Percentiles rank a stretch among this genome's conserved stretches.
Evolutionary conservation across 2,329 filamentous ascomycete species (phyloP).

Genomic region (Aspergillus tamarii): DNA sequence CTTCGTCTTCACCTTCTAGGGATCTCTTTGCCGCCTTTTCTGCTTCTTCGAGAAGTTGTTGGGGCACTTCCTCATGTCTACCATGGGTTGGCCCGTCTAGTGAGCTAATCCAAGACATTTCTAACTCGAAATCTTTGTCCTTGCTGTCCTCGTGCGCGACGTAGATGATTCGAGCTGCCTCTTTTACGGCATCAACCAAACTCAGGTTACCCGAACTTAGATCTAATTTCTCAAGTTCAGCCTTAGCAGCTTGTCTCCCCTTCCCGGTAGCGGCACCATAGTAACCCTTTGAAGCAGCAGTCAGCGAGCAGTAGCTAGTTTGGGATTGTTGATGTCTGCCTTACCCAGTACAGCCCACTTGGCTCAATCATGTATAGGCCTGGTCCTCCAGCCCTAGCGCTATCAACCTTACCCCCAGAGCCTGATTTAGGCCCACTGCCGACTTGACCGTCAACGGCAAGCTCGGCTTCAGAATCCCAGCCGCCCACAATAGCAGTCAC

Average conservation of each 20-base stretch:
- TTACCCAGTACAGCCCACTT: slow-evolving; percentile 89
- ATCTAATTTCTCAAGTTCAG: slow-evolving; percentile 97
- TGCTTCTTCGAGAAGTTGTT: slow-evolving; percentile 86
- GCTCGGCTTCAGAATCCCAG: slow-evolving; percentile 86
- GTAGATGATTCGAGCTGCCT: slow-evolving; percentile 96
- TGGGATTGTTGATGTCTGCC: background rate
- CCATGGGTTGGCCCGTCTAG: slow-evolving; percentile 87
- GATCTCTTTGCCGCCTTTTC: slow-evolving; percentile 90
- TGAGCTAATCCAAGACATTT: slow-evolving; percentile 97
- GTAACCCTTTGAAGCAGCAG: slow-evolving; percentile 66
- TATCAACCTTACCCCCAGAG: slow-evolving; percentile 78
- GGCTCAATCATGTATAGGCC: slow-evolving; percentile 99
- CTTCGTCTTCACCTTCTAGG: slow-evolving; percentile 81
- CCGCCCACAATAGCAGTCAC: slow-evolving; percentile 93
- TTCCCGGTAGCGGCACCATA: slow-evolving; percentile 97
- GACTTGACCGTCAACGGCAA: slow-evolving; percentile 87
- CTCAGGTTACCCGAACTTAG: slow-evolving; percentile 75
- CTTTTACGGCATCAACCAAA: slow-evolving; percentile 86
- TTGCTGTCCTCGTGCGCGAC: slow-evolving; percentile 98
- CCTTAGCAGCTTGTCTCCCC: slow-evolving; percentile 94
- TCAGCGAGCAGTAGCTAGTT: slow-evolving; percentile 24
- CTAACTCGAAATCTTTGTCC: slow-evolving; percentile 98
- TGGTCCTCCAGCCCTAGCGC: slow-evolving; percentile 81
- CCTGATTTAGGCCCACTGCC: slow-evolving; percentile 77
- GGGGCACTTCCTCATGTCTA: slow-evolving; percentile 89